These are phyloP conservation scores for Kurtzmaniella quercitrusa DNA, from an alignment of 1,139 yeast species.

Conservation along the genomic window DNA sequence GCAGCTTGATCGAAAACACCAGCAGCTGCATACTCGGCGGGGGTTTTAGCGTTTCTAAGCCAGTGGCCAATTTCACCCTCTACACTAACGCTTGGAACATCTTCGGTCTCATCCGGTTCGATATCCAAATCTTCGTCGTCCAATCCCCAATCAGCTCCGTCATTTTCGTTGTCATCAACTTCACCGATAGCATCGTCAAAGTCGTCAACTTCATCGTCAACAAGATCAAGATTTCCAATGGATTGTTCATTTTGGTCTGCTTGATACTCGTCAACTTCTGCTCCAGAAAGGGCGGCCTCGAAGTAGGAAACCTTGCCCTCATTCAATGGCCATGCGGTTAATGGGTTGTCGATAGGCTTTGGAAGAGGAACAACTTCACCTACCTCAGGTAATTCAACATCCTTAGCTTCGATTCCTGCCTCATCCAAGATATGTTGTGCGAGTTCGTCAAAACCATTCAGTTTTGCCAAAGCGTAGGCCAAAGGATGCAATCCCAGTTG, in stretches of 20 bases:
- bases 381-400: conserved; percentile 61
- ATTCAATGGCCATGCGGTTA: conserved; percentile 78
- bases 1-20: conserved; percentile 98
- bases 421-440: conserved; percentile 70
- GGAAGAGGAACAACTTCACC: conserved; percentile 43
- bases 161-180: conserved; percentile 54
- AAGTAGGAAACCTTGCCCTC: conserved; percentile 72
- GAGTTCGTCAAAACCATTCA: conserved; percentile 73
- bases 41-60: conserved; percentile 85
- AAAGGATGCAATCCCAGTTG: conserved; percentile 81
- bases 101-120: conserved; percentile 27
- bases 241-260: conserved; percentile 18
- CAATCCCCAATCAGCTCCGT: conserved; percentile 56
- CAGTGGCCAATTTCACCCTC: conserved; percentile 71
- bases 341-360: conserved; percentile 41
- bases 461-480: conserved; percentile 90
- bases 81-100: conserved; percentile 15
- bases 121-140: conserved; percentile 47
- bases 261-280: conserved; percentile 67
- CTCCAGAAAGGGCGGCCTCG: conserved; percentile 73
- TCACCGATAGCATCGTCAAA: conserved; percentile 41
- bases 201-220: conserved; percentile 24
- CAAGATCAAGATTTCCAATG: conserved; percentile 17
- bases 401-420: conserved; percentile 62
- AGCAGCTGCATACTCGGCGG: conserved; percentile 93